A percentile compares a stretch with the other conserved stretches of the same genome.
Conservation (phyloP, 2,329 filamentous ascomycete genomes). For the Xylariaceae sp. region DNA sequence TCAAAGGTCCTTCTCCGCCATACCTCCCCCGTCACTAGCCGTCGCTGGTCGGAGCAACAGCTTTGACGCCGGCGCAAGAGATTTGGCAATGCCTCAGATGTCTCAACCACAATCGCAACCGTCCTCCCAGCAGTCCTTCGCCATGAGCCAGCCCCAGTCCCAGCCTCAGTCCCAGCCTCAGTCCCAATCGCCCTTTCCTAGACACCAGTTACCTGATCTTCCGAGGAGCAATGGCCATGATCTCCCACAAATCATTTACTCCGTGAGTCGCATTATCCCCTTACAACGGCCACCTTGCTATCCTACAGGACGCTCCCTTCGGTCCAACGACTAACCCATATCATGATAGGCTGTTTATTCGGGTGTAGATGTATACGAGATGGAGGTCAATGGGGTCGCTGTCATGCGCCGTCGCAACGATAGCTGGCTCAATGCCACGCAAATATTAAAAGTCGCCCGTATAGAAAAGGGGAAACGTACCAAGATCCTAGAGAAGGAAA, state of each 20-base stretch:
- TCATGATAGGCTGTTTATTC: constrained; percentile 72
- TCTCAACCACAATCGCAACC: constrained; percentile 40
- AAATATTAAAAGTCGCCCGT: constrained; percentile 94
- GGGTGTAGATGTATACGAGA: constrained; percentile 94
- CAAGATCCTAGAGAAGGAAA: constrained; percentile 97
- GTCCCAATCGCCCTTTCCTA: constrained; percentile 34
- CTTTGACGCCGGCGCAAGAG: constrained; percentile 23
- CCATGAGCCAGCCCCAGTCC: constrained; percentile 45
- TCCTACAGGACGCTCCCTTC: constrained; percentile 1
- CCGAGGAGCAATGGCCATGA: constrained; percentile 33
- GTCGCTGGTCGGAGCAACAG: constrained; percentile 17
- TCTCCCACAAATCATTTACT: constrained; percentile 53
- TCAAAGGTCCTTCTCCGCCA: constrained; percentile 17
- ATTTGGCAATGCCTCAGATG: constrained; percentile 42
- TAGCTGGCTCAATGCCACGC: constrained; percentile 95
- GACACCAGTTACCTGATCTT: constrained; percentile 39
- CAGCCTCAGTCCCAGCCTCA: not conserved
- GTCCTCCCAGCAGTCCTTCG: constrained; percentile 51
- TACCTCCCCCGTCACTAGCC: constrained; percentile 9
- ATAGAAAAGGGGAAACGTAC: constrained; percentile 97
- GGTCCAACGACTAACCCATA: constrained; percentile 11
- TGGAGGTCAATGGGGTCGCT: constrained; percentile 89
- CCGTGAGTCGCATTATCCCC: constrained; percentile 36
- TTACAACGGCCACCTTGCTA: constrained; percentile 1
- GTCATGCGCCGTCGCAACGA: constrained; percentile 95